Evolutionary conservation across 371 early-diverging fungal genomes (phyloP).

Genomic region (Syncephalis plumigaleata): DNA sequence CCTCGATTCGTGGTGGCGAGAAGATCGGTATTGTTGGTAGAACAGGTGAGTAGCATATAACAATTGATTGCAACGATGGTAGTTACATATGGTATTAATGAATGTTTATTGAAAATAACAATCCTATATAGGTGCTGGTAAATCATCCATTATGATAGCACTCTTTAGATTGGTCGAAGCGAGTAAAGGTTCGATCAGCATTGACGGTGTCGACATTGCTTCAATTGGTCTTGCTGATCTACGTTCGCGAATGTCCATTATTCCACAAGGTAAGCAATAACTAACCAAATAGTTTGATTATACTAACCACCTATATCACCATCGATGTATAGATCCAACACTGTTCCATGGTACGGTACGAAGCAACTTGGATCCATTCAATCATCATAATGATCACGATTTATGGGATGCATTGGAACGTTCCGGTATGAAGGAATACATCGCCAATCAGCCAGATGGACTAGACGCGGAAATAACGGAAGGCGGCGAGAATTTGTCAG

Average conservation of each 20-base stretch:
- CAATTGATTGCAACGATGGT: too few relatives aligned
- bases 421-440: constrained; percentile 30
- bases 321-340: constrained; percentile 78
- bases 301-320: too few relatives aligned
- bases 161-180: constrained; percentile 51
- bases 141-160: constrained; percentile 31
- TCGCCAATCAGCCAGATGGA: constrained; percentile 21
- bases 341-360: constrained; percentile 56
- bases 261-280: constrained; percentile 30
- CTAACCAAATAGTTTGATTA: too few relatives aligned
- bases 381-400: constrained; percentile 48
- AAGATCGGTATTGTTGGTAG: constrained; percentile 23
- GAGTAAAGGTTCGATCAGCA: constrained; percentile 34
- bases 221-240: constrained; percentile 34
- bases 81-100: too few relatives aligned
- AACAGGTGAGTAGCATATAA: too few relatives aligned
- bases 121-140: constrained; percentile 59
- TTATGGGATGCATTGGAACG: constrained; percentile 67
- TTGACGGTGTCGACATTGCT: constrained; percentile 42
- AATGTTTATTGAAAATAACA: too few relatives aligned
- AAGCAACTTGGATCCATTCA: constrained; percentile 70
- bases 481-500: constrained; percentile 46
- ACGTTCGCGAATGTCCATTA: constrained; percentile 37
- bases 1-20: constrained; percentile 15
- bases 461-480: constrained; percentile 32